These are phyloP conservation scores for Syzygium syzygioides DNA, from an alignment of 441 rosid species.

Conservation along the genomic window DNA sequence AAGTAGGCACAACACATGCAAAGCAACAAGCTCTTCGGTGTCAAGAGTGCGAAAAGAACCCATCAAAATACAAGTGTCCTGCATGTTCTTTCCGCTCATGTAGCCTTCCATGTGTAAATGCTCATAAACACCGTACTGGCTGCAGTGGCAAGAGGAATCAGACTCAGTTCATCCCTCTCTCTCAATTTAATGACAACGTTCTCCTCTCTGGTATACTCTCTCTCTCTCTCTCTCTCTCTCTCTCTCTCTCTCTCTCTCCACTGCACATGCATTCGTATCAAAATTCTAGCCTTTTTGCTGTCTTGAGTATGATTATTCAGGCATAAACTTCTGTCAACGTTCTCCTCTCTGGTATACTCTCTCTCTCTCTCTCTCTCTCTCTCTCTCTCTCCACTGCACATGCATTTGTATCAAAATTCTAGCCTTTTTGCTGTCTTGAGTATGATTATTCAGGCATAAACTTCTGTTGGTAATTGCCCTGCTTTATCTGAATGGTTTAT, in stretches of 20 bases:
- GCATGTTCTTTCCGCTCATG: slow-evolving; percentile 72
- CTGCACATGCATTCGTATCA: background rate
- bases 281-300: background rate
- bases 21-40: slow-evolving; percentile 18
- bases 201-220: slow-evolving; percentile 66
- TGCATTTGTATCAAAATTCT: background rate
- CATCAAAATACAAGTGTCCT: slow-evolving; percentile 78
- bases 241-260: too few species aligned
- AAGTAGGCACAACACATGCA: background rate
- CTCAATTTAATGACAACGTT: slow-evolving; percentile 54
- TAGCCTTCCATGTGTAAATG: slow-evolving; percentile 65
- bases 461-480: background rate
- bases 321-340: background rate
- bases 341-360: slow-evolving; percentile 62
- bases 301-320: background rate
- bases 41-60: slow-evolving; percentile 51
- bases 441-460: background rate
- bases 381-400: background rate
- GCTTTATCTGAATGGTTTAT: background rate
- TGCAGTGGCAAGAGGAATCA: slow-evolving; percentile 56
- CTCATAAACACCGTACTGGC: slow-evolving; percentile 70
- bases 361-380: background rate
- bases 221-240: background rate
- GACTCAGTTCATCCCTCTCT: slow-evolving; percentile 56
- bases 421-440: background rate